Conservation (phyloP, 1,139 yeast genomes). For the Zygosaccharomyces sapae region DNA sequence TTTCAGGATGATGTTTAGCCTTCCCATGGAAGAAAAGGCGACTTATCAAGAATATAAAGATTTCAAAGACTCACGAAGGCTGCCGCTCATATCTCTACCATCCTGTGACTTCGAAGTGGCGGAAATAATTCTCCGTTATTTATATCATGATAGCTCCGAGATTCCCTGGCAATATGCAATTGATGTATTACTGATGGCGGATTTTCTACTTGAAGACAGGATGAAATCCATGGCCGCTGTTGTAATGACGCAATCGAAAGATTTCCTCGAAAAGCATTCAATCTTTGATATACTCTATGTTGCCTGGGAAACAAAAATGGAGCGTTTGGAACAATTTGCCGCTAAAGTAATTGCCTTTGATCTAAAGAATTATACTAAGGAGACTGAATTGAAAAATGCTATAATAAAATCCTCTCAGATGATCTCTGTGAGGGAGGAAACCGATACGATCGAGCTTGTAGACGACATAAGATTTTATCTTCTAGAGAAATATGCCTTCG, state of each 20-base stretch:
- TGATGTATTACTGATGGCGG: constrained; percentile 58
- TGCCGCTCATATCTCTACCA: constrained; percentile 42
- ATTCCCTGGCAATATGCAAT: constrained; percentile 49
- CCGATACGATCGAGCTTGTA: constrained; percentile 73
- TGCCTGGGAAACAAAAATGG: constrained; percentile 66
- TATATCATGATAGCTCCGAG: constrained; percentile 58
- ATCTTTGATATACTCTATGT: constrained; percentile 56
- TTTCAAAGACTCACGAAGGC: constrained; percentile 12
- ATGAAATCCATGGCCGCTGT: constrained; percentile 65
- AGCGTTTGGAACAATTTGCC: constrained; percentile 59
- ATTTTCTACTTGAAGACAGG: constrained; percentile 56
- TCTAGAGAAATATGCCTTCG: constrained; percentile 35
- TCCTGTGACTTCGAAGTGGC: constrained; percentile 42
- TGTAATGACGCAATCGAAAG: constrained; percentile 44
- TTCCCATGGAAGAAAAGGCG: constrained; percentile 42
- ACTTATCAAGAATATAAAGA: constrained; percentile 23
- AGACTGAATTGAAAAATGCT: constrained; percentile 40
- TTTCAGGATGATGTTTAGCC: constrained; percentile 60
- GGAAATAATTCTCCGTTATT: constrained; percentile 51
- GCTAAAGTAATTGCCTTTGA: constrained; percentile 56
- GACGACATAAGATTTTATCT: constrained; percentile 73
- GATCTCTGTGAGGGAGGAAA: constrained; percentile 59
- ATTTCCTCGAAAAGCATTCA: constrained; percentile 35
- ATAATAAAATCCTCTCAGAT: constrained; percentile 52
- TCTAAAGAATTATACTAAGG: constrained; percentile 40